Conservation (phyloP, 2,329 filamentous ascomycete genomes). For the Periconia sp. region DNA sequence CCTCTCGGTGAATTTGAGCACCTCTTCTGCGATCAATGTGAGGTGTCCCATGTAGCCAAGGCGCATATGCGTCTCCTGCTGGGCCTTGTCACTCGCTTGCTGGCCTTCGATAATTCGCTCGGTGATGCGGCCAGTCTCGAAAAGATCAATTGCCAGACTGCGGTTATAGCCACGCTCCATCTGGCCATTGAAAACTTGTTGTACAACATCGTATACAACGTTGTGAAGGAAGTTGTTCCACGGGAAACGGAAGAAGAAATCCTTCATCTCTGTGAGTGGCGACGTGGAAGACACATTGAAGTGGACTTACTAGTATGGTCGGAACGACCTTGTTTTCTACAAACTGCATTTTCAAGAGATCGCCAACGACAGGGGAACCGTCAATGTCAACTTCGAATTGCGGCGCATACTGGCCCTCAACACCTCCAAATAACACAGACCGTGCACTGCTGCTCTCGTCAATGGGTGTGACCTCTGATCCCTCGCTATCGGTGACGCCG, state of each 20-base stretch:
- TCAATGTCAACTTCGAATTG: slow-evolving; percentile 62
- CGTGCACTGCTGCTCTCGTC: slow-evolving; percentile 37
- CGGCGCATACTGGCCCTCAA: slow-evolving; percentile 28
- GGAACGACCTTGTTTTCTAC: slow-evolving; percentile 93
- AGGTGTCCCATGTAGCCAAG: slow-evolving; percentile 98
- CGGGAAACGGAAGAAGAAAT: slow-evolving; percentile 97
- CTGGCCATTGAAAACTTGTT: slow-evolving; percentile 97
- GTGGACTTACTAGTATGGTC: slow-evolving; percentile 79
- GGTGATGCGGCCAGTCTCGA: slow-evolving; percentile 86
- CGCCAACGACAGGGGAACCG: slow-evolving; percentile 81
- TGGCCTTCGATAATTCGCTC: slow-evolving; percentile 92
- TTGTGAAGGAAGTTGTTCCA: slow-evolving; percentile 99
- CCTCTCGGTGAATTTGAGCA: slow-evolving; percentile 96
- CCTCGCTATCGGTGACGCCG: slow-evolving; percentile 29
- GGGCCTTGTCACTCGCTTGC: slow-evolving; percentile 79
- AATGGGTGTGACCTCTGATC: slow-evolving; percentile 39
- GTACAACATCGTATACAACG: slow-evolving; percentile 97
- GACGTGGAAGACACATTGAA: neutral
- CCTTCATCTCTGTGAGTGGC: slow-evolving; percentile 52
- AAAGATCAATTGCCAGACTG: slow-evolving; percentile 85
- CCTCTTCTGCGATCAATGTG: slow-evolving; percentile 95
- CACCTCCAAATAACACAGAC: slow-evolving; percentile 38
- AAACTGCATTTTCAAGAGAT: slow-evolving; percentile 94
- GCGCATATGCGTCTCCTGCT: slow-evolving; percentile 80
- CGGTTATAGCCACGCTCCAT: slow-evolving; percentile 97